Conservation (phyloP, 2,329 filamentous ascomycete genomes). For the Iodosphaeria phyllophila region DNA sequence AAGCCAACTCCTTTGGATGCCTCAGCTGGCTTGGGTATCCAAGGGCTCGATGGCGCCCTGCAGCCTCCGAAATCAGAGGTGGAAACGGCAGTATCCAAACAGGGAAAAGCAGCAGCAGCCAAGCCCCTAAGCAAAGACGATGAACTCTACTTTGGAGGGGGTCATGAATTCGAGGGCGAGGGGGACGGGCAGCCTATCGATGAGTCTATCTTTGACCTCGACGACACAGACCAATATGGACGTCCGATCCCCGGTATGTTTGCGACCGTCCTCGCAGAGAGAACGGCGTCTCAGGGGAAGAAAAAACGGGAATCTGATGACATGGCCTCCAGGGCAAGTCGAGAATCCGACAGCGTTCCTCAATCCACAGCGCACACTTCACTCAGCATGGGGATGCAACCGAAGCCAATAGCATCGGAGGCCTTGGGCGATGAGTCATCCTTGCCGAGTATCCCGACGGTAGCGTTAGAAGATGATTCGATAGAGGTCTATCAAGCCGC, state of each 20-base stretch:
- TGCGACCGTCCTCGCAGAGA: slow-evolving; percentile 29
- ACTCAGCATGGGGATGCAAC: slow-evolving; percentile 16
- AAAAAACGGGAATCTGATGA: slow-evolving; percentile 28
- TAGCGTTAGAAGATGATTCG: slow-evolving; percentile 8
- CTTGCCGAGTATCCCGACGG: slow-evolving; percentile 4
- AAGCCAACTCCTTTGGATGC: slow-evolving; percentile 3
- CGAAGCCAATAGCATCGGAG: slow-evolving; percentile 5
- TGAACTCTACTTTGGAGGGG: slow-evolving; percentile 54
- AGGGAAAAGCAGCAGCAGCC: background rate
- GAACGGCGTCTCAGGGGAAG: slow-evolving; percentile 15
- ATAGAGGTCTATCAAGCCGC: slow-evolving; percentile 63
- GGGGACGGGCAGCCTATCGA: slow-evolving; percentile 43
- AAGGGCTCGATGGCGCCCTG: slow-evolving; percentile 12
- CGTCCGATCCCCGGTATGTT: slow-evolving; percentile 40
- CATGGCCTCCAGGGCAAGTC: slow-evolving; percentile 23
- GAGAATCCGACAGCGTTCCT: slow-evolving; percentile 21
- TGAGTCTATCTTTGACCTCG: slow-evolving; percentile 54
- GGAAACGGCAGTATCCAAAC: slow-evolving; percentile 5
- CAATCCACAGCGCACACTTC: slow-evolving; percentile 36
- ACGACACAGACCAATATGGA: slow-evolving; percentile 44
- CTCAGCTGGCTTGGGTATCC: slow-evolving; percentile 23
- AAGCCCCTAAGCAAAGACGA: slow-evolving; percentile 22
- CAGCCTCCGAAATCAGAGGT: background rate
- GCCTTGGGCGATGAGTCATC: slow-evolving; percentile 6
- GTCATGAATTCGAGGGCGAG: slow-evolving; percentile 31